phyloP scores from a whole-genome alignment of 345 rosid genomes.

The Lepidium aucheri region DNA sequence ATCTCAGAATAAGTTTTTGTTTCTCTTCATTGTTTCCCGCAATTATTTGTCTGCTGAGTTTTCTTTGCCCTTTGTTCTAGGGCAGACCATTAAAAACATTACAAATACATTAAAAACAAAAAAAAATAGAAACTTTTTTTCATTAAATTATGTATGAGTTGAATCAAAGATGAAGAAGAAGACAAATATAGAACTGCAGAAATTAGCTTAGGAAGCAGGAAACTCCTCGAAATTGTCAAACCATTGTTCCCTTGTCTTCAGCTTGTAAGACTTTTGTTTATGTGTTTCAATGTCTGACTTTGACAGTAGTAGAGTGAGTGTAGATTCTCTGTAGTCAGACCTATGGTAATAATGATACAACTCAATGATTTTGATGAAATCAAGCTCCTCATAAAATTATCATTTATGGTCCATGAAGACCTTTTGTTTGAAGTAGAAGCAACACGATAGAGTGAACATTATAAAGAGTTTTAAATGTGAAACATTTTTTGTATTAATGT shows the following conservation, averaged over 20 bases:
- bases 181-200: conserved; percentile 19
- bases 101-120: neutral
- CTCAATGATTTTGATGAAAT: neutral
- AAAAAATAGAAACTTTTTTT: neutral
- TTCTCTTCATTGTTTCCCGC: neutral
- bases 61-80: conserved; percentile 15
- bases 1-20: neutral
- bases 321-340: conserved; percentile 4
- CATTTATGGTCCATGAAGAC: neutral
- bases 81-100: conserved; percentile 12
- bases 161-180: conserved; percentile 4
- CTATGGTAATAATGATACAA: neutral
- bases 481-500: too few relatives aligned
- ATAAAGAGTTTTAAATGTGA: too few relatives aligned
- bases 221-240: conserved; percentile 40
- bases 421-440: neutral
- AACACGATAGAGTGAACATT: too few relatives aligned
- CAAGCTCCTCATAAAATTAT: too few relatives aligned
- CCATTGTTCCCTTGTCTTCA: conserved; percentile 49
- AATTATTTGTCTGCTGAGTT: neutral
- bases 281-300: conserved; percentile 1
- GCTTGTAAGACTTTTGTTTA: neutral
- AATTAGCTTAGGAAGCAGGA: conserved; percentile 23
- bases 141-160: neutral
- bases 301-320: conserved; percentile 3